Evolutionary conservation across 1,284 basidiomycete species (phyloP), one percentile per base, ranked within the genome.

Genomic region (Coniferiporia sulphurascens): DNA sequence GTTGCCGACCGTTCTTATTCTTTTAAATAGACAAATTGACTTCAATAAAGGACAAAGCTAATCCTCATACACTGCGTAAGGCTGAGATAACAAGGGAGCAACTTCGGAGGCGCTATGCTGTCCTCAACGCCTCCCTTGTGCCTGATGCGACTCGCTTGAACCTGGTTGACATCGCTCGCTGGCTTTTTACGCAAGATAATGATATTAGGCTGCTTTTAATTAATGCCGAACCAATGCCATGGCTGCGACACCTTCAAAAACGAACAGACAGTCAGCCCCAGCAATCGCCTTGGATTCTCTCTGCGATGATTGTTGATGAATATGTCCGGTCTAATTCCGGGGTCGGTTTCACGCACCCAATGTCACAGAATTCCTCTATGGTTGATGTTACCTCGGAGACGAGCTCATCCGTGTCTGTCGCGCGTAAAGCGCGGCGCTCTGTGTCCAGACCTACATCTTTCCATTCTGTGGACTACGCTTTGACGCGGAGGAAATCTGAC

Each of bases 41-140:
- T 2, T 75, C 75, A 53, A 80, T 89, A 27, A 81, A 74, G 64
- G 69, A 74, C 0, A 73, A 75, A n/a, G 74, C 77, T 2, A 79
- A 79, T 19, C 71, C 77, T 0, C 75, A 79, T 34, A 87, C 86
- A 2, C 64, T 78, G 49, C 78, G 81, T 55, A 90, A 87, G 67
- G 86, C 84, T n/a, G 73, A 75, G 32, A 83, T 88, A 44, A 85
- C 82, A 12, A 76, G 73, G n/a, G 78, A 86, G 58, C 89, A 91
- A 66, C 72, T 91, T 9, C 74, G 72, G 54, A 75, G 86, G 62
- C 81, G 84, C 54, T 91, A 91, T 64, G 72, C 72, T 36, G 68
- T 84, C n/a, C 66, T 87, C 10, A 76, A 77, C 57, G 68, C 72
- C 32, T 71, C 76, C 9, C 60, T 78, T 22, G 66, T 72, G 5